Evolutionary conservation across 2,329 filamentous ascomycete species (phyloP).

Genomic region (Allantophomopsis lycopodina): DNA sequence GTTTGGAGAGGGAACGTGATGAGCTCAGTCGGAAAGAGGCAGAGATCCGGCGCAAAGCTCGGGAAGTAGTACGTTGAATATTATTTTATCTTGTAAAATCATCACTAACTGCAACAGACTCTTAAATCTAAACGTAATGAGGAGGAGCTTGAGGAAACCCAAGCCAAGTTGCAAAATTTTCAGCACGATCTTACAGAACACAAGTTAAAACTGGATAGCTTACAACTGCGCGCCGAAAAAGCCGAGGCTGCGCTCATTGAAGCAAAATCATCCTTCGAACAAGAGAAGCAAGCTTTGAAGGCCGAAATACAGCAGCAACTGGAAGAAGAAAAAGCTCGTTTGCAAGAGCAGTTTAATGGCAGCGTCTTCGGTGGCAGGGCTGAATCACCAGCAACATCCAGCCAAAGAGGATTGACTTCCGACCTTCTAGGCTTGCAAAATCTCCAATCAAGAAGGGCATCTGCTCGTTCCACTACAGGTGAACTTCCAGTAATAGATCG

Average conservation of each 20-base stretch:
- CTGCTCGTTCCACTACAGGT: constrained; percentile 14
- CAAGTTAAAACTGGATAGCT: constrained; percentile 41
- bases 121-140: constrained; percentile 47
- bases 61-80: constrained; percentile 55
- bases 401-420: constrained; percentile 15
- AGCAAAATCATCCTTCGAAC: constrained; percentile 36
- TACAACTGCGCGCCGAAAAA: constrained; percentile 52
- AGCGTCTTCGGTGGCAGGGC: constrained; percentile 5
- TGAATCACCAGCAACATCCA: constrained; percentile 16
- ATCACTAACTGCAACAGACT: constrained; percentile 34
- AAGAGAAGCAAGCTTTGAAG: constrained; percentile 45
- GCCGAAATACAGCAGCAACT: constrained; percentile 40
- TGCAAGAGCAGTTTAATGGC: constrained; percentile 11
- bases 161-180: constrained; percentile 46
- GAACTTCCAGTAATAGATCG: constrained; percentile 11
- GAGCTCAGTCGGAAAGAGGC: constrained; percentile 72
- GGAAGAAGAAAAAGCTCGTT: constrained; percentile 48
- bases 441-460: constrained; percentile 16
- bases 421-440: constrained; percentile 22
- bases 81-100: not conserved
- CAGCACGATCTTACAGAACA: constrained; percentile 50
- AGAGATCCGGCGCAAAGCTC: constrained; percentile 77
- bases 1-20: constrained; percentile 80
- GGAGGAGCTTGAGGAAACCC: constrained; percentile 66
- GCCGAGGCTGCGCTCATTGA: constrained; percentile 51